Evolutionary conservation across 441 rosid species (phyloP).

Genomic region (Omphalea diandra): DNA sequence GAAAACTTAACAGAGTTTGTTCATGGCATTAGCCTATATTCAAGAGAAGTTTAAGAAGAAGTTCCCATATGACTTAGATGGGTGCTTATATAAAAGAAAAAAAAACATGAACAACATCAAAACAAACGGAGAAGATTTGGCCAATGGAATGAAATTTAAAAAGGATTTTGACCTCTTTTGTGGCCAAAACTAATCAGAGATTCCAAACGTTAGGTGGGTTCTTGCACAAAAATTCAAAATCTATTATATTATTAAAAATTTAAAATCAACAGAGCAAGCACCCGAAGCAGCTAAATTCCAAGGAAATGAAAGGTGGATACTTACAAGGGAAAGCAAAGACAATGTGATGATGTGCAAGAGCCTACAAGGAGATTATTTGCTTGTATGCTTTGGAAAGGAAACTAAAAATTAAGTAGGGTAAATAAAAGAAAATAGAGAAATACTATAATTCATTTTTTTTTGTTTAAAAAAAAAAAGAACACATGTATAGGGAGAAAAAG

Average conservation of each 20-base stretch:
- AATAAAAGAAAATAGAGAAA: background rate
- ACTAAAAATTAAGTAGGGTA: conserved; percentile 14
- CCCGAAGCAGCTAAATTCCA: conserved; percentile 36
- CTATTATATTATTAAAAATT: conserved; percentile 4
- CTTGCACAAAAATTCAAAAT: conserved; percentile 16
- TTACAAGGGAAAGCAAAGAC: conserved; percentile 54
- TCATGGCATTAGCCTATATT: conserved; percentile 1
- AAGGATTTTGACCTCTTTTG: conserved; percentile 29
- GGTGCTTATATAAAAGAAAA: background rate
- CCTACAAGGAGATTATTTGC: conserved; percentile 61
- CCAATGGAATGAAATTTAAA: conserved; percentile 7
- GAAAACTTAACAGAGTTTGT: conserved; percentile 3
- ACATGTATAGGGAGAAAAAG: background rate
- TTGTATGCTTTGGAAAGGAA: conserved; percentile 41
- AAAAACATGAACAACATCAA: conserved; percentile 7
- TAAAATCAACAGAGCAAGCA: background rate
- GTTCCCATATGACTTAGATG: background rate
- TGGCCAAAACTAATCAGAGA: conserved; percentile 30
- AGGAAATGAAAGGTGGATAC: conserved; percentile 53
- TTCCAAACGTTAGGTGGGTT: conserved; percentile 40
- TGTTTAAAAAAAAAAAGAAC: background rate
- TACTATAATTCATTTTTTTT: too few species aligned
- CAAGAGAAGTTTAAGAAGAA: conserved; percentile 17
- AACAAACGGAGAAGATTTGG: conserved; percentile 11
- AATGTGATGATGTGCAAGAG: conserved; percentile 39